Conservation (phyloP, 2,329 filamentous ascomycete genomes). For the Chrysoporthe cubensis region DNA sequence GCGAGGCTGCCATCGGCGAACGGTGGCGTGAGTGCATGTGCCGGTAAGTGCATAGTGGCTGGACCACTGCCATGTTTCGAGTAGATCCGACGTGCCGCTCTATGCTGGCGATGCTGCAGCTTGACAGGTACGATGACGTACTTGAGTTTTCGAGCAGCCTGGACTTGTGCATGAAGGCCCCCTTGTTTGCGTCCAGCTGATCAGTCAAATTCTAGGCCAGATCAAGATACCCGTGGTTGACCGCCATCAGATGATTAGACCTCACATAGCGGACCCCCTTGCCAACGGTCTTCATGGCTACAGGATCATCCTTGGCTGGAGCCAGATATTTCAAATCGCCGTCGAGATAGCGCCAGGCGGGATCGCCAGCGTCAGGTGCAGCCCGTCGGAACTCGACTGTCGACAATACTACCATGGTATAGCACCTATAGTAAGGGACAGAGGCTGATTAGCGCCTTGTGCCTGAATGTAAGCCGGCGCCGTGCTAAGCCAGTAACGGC, state of each 20-base stretch:
- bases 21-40: neutral
- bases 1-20: slow-evolving; percentile 34
- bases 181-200: neutral
- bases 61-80: slow-evolving; percentile 6
- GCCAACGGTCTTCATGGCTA: neutral
- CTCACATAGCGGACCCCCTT: neutral
- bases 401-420: no score
- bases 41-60: neutral
- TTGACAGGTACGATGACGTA: neutral
- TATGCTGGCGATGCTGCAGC: neutral
- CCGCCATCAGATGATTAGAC: neutral
- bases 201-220: neutral
- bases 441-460: neutral
- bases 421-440: neutral
- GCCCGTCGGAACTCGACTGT: neutral
- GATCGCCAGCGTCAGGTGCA: slow-evolving; percentile 6
- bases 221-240: neutral
- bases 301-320: neutral
- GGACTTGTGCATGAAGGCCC: neutral
- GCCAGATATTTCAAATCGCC: neutral
- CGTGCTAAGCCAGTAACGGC: slow-evolving; percentile 1
- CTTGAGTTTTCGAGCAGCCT: neutral
- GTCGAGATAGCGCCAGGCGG: neutral
- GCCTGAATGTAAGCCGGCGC: neutral
- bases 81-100: neutral